Percentiles rank a stretch among this genome's conserved stretches.
These are phyloP conservation scores for Penicillium sp. DNA, from an alignment of 2,329 filamentous ascomycete species.

Conservation along the genomic window DNA sequence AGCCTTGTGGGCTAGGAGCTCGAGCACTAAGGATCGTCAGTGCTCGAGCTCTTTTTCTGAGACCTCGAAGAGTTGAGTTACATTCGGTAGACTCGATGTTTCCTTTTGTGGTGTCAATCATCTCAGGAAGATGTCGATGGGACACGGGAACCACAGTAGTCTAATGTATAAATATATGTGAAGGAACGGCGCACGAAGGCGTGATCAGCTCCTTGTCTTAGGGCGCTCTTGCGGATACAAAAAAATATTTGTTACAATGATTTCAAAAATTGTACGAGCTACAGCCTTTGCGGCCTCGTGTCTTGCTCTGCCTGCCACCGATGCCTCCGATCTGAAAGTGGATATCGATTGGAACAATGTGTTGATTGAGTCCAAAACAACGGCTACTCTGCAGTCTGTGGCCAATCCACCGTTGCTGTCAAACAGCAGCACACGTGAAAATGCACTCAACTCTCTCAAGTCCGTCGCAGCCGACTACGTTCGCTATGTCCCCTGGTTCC, in stretches of 20 bases:
- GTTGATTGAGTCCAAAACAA: conserved; percentile 9
- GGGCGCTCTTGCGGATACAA: no score
- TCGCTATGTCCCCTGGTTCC: conserved; percentile 15
- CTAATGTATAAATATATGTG: background rate
- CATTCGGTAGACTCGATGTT: background rate
- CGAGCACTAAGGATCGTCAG: conserved; percentile 1
- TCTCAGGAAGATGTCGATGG: background rate
- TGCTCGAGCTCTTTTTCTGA: background rate
- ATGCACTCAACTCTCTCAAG: conserved; percentile 3
- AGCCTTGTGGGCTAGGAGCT: background rate
- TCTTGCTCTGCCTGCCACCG: background rate
- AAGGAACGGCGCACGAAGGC: background rate
- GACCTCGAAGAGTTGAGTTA: background rate
- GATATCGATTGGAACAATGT: conserved; percentile 6
- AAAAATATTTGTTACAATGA: no score
- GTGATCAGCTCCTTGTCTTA: background rate
- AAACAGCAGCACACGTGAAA: conserved; percentile 5
- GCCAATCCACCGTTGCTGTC: conserved; percentile 8
- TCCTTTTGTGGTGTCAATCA: background rate
- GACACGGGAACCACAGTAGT: background rate
- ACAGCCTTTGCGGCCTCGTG: conserved; percentile 4
- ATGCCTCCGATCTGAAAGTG: background rate
- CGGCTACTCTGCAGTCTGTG: conserved; percentile 8
- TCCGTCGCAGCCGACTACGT: conserved; percentile 6
- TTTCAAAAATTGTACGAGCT: background rate